phyloP scores from a whole-genome alignment of 2,329 filamentous ascomycete genomes.

The Fusarium protoensiforme region DNA sequence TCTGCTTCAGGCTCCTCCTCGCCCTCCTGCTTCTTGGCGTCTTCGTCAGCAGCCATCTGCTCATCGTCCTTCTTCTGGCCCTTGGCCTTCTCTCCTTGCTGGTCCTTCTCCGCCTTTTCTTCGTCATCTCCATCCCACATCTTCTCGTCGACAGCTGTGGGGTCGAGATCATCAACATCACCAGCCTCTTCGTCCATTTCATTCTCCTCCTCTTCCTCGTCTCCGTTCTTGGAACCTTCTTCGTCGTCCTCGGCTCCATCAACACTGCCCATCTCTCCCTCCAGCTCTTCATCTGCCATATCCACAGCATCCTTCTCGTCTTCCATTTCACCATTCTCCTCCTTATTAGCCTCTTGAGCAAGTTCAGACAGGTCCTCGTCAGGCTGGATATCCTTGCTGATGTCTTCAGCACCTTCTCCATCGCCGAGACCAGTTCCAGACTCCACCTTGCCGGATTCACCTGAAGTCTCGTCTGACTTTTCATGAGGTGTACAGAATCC shows the following conservation, averaged over 20 bases:
- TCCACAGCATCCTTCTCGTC: constrained; percentile 89
- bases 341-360: constrained; percentile 82
- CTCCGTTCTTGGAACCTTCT: constrained; percentile 69
- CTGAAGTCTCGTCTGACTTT: constrained; percentile 76
- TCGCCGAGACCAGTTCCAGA: constrained; percentile 93
- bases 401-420: constrained; percentile 94
- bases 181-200: constrained; percentile 91
- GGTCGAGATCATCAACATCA: constrained; percentile 90
- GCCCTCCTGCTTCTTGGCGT: constrained; percentile 61
- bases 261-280: constrained; percentile 79
- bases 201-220: constrained; percentile 73
- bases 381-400: constrained; percentile 94
- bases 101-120: constrained; percentile 84
- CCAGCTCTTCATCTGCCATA: constrained; percentile 91
- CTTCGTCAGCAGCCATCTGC: constrained; percentile 68
- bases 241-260: constrained; percentile 72
- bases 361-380: constrained; percentile 94
- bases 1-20: constrained; percentile 55
- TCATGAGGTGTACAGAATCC: constrained; percentile 94
- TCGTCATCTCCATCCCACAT: constrained; percentile 94
- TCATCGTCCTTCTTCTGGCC: constrained; percentile 75
- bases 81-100: constrained; percentile 78
- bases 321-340: constrained; percentile 74
- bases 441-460: constrained; percentile 83
- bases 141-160: constrained; percentile 94